Evolutionary conservation across 129 eudicot species (phyloP).

Genomic region (Flaveria sonorensis): DNA sequence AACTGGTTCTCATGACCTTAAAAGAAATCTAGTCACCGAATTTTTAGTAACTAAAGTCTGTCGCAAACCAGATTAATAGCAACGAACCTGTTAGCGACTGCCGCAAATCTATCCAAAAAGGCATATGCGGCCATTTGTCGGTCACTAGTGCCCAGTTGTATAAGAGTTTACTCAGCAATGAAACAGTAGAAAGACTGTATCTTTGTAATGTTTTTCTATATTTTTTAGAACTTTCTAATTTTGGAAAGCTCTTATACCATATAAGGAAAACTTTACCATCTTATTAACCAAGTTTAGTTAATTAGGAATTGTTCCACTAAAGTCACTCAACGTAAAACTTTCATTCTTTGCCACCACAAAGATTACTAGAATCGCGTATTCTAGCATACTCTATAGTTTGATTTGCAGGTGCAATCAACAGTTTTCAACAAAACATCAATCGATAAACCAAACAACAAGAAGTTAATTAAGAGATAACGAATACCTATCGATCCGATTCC

Average conservation of each 20-base stretch:
- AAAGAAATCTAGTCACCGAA: neutral
- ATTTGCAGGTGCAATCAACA: neutral
- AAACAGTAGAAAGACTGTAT: no score
- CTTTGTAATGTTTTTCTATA: no score
- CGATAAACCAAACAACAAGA: neutral
- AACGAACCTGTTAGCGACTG: neutral
- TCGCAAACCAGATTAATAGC: neutral
- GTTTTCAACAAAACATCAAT: neutral
- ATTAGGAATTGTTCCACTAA: no score
- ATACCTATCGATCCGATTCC: conserved; percentile 69
- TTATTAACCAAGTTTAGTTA: no score
- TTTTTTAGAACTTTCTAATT: no score
- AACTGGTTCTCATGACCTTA: no score
- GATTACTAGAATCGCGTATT: no score
- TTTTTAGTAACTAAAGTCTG: neutral
- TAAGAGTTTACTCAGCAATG: no score
- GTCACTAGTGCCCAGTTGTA: neutral
- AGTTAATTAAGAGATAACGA: neutral
- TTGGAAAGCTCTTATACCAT: no score
- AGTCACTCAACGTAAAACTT: no score
- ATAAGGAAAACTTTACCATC: no score
- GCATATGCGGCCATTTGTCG: neutral
- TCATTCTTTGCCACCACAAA: no score
- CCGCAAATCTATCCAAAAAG: neutral
- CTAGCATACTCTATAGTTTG: neutral